Evolutionary conservation across 352 stramenopile genomes (phyloP), one percentile per base, ranked within the genome.

Genomic region (Phytophthora ohioensis): DNA sequence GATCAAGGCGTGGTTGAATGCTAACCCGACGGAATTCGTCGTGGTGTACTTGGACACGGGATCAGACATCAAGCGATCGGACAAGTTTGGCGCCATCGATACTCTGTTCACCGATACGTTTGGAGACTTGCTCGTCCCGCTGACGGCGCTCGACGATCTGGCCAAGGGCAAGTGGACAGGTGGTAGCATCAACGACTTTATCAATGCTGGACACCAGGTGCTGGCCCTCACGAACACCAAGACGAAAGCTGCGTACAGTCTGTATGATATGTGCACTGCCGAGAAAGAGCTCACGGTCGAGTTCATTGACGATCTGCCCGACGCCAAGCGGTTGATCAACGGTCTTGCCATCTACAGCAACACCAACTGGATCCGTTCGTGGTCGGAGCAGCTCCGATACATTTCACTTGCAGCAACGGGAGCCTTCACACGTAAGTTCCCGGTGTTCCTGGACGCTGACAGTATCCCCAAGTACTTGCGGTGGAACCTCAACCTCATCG

Each of bases 401-500:
- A 81, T 87, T 30, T 82, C 81, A 27, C 61, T 89, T 1, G 67
- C 68, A 39, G 61, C 76, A 5, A 62, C 31, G 1, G 79, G 76
- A 42, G 31, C 61, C 9, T 13, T 88, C 0, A 74, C 68, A 8
- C 53, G 74, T 1, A 42, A 68, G 2, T 51, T 79, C 11, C 67
- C 75, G 1, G 71, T 82, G 10, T 79, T 76, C 52, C 65, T 89
- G 15, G 74, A 79, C 12, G 46, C 66, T 10, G 51, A 72, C 11
- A 88, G 81, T 47, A 79, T 85, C 1, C 72, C 68, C 36, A 87
- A 87, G 49, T 87, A 78, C 57, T 46, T 89, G 15, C 75, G 81
- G 2, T 88, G 80, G 80, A 87, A 88, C 62, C 30, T 86, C 15
- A 87, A 90, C 51, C 65, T 90, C n/a, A 76, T 92, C 17, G 76